phyloP scores from a whole-genome alignment of 2,329 filamentous ascomycete species.

The Colletotrichum chlorophyti region DNA sequence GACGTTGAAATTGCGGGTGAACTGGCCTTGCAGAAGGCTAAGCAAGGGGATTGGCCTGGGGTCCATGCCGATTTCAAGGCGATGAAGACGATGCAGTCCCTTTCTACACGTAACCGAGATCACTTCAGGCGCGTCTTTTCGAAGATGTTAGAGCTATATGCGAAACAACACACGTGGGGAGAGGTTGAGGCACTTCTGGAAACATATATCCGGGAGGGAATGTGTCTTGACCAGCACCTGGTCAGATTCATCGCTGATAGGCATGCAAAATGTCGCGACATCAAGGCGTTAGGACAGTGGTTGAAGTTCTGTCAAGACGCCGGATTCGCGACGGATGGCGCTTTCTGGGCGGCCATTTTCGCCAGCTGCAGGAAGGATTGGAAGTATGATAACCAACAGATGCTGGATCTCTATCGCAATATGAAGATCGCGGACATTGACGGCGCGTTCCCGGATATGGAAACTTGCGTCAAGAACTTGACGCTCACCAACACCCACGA shows the following conservation, averaged over 20 bases:
- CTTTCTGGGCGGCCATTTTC: conserved; percentile 48
- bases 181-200: conserved; percentile 49
- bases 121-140: conserved; percentile 42
- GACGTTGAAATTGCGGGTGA: conserved; percentile 38
- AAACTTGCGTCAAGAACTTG: conserved; percentile 15
- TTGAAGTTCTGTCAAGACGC: conserved; percentile 43
- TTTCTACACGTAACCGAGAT: conserved; percentile 9
- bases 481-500: conserved; percentile 11
- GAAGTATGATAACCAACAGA: conserved; percentile 43
- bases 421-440: conserved; percentile 35
- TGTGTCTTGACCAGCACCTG: conserved; percentile 43
- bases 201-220: conserved; percentile 40
- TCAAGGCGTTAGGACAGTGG: conserved; percentile 47
- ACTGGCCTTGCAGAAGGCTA: conserved; percentile 45
- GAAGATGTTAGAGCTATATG: conserved; percentile 46
- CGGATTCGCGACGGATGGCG: conserved; percentile 44
- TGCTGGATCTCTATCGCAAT: conserved; percentile 42
- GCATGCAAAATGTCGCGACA: conserved; percentile 47
- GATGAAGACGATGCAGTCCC: conserved; percentile 33
- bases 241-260: conserved; percentile 51
- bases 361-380: conserved; percentile 44
- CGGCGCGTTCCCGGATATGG: conserved; percentile 16
- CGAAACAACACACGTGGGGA: conserved; percentile 43
- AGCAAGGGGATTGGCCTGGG: conserved; percentile 47
- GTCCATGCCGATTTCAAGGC: conserved; percentile 42